phyloP scores from a whole-genome alignment of 345 rosid species.

The Aquilaria yunnanensis region DNA sequence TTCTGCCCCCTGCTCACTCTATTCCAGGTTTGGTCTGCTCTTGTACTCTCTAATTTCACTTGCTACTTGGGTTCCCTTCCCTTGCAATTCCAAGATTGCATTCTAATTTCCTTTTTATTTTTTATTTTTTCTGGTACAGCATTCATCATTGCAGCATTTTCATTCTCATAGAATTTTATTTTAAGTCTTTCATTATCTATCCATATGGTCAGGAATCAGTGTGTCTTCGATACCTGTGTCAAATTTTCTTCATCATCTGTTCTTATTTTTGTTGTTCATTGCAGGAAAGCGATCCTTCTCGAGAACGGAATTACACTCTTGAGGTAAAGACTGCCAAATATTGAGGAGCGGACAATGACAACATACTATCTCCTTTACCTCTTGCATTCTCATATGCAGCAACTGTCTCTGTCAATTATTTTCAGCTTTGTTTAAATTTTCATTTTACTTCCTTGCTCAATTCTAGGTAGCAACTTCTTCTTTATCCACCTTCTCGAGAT shows the following conservation, averaged over 20 bases:
- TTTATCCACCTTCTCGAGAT: slow-evolving; percentile 53
- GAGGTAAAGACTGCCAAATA: slow-evolving; percentile 37
- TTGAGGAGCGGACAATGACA: too few species aligned
- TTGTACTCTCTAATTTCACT: slow-evolving; percentile 1
- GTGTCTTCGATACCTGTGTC: too few species aligned
- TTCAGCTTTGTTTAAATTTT: background rate
- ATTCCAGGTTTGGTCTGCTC: slow-evolving; percentile 60
- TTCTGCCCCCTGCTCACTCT: slow-evolving; percentile 78
- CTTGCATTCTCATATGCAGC: background rate
- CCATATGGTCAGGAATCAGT: too few species aligned
- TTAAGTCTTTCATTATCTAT: too few species aligned
- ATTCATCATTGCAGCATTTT: too few species aligned
- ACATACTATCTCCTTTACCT: too few species aligned
- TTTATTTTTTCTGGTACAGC: too few species aligned
- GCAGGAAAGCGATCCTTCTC: slow-evolving; percentile 80
- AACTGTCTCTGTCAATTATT: background rate
- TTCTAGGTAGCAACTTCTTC: slow-evolving; percentile 66
- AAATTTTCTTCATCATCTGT: too few species aligned
- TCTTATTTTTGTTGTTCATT: slow-evolving; percentile 11
- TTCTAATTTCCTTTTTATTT: too few species aligned
- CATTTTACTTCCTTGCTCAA: slow-evolving; percentile 8
- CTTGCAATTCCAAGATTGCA: too few species aligned
- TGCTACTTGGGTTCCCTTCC: background rate
- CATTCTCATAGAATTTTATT: too few species aligned
- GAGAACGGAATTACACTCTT: slow-evolving; percentile 43